A percentile compares a stretch with the other conserved stretches of the same genome.
Evolutionary conservation across 2,329 filamentous ascomycete genomes (phyloP).

Genomic region (Diplodia corticola): DNA sequence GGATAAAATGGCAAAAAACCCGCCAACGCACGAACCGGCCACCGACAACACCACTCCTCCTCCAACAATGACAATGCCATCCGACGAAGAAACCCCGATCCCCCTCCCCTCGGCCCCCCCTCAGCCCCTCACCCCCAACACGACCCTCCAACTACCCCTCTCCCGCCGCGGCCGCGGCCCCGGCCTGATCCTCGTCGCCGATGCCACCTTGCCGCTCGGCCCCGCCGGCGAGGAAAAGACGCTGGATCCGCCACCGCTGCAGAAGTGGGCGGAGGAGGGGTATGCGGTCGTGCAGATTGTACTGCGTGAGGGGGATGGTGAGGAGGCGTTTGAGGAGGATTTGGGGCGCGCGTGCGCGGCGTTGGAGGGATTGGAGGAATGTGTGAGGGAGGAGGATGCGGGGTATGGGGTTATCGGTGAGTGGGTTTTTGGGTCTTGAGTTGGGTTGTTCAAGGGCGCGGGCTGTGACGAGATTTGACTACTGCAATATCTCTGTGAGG

Average conservation of each 20-base stretch:
- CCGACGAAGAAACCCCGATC: constrained; percentile 7
- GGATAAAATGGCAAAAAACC: no score
- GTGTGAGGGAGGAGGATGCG: neutral
- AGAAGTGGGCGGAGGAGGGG: constrained; percentile 73
- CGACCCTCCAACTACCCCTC: constrained; percentile 48
- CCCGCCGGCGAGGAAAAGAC: constrained; percentile 40
- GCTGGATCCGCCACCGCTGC: constrained; percentile 55
- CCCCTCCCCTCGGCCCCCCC: constrained; percentile 28
- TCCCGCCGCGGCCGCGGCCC: constrained; percentile 53
- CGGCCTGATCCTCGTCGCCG: constrained; percentile 49
- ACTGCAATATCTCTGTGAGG: no score
- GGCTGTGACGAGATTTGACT: no score
- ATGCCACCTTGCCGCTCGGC: constrained; percentile 35
- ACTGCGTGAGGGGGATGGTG: constrained; percentile 24
- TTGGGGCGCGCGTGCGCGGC: neutral
- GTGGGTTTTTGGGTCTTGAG: neutral
- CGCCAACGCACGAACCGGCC: neutral
- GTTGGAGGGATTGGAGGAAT: neutral
- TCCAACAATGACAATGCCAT: neutral
- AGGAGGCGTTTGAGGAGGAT: neutral
- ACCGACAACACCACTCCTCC: neutral
- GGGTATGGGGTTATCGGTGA: neutral
- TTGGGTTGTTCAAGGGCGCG: no score
- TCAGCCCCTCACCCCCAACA: constrained; percentile 30
- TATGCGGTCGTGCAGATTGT: constrained; percentile 61